Evolutionary conservation across 768 basidiomycete species (phyloP).

Genomic region (Thelephora aurantiotincta): DNA sequence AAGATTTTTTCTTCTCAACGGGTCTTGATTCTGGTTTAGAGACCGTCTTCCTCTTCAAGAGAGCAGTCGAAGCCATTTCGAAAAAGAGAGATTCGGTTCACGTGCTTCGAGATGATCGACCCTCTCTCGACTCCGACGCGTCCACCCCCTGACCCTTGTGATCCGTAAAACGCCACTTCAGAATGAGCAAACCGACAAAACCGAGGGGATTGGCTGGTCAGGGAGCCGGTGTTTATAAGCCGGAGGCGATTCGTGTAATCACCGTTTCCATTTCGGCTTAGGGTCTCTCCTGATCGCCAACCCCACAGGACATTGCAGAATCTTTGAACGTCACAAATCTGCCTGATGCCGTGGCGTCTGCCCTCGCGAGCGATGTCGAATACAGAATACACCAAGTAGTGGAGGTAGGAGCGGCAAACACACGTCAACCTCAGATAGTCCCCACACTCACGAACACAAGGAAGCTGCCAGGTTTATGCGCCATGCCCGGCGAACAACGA

Average conservation of each 20-base stretch:
- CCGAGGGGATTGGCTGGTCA: constrained; percentile 7
- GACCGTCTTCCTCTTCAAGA: background rate
- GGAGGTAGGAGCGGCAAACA: constrained; percentile 40
- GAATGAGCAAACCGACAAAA: constrained; percentile 12
- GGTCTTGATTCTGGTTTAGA: background rate
- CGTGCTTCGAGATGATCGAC: no score
- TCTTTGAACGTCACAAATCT: constrained; percentile 64
- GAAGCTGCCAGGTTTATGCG: constrained; percentile 97
- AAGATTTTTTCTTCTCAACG: background rate
- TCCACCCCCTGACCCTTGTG: background rate
- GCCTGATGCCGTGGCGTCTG: constrained; percentile 64
- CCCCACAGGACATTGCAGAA: constrained; percentile 76
- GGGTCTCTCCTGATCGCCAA: background rate
- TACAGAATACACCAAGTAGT: constrained; percentile 92
- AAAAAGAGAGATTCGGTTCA: no score
- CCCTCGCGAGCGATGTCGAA: constrained; percentile 91
- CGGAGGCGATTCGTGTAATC: constrained; percentile 16
- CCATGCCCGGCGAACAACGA: constrained; percentile 79
- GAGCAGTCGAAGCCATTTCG: background rate
- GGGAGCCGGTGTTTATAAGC: constrained; percentile 16
- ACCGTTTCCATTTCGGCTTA: constrained; percentile 5
- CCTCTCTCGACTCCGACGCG: background rate
- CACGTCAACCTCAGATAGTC: background rate
- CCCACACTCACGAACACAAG: constrained; percentile 21
- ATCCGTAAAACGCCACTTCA: background rate